phyloP scores from a whole-genome alignment of 2,329 filamentous ascomycete species.

The Tolypocladium cylindrosporum region DNA sequence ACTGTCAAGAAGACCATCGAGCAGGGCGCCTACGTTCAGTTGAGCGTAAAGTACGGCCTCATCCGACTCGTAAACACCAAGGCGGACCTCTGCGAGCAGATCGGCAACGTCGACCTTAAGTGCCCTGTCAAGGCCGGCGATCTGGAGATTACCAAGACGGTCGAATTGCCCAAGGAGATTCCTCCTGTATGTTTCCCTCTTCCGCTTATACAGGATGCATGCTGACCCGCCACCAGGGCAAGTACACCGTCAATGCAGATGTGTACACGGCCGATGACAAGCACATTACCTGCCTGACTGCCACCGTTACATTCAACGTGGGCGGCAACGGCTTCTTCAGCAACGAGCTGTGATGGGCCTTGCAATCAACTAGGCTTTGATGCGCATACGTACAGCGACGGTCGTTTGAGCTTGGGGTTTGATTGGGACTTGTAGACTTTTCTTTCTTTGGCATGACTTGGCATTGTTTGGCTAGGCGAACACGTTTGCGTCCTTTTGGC shows the following conservation, averaged over 20 bases:
- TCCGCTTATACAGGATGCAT: background rate
- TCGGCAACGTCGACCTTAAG: slow-evolving; percentile 75
- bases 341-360: slow-evolving; percentile 27
- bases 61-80: slow-evolving; percentile 78
- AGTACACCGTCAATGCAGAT: slow-evolving; percentile 81
- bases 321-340: slow-evolving; percentile 26
- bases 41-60: slow-evolving; percentile 88
- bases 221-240: slow-evolving; percentile 49
- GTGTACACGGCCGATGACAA: slow-evolving; percentile 64
- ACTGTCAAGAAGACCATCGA: slow-evolving; percentile 63
- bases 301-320: slow-evolving; percentile 52
- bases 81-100: slow-evolving; percentile 80
- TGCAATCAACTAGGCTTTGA: background rate
- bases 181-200: slow-evolving; percentile 59
- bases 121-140: slow-evolving; percentile 81
- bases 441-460: background rate
- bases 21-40: slow-evolving; percentile 68
- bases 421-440: background rate
- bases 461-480: background rate
- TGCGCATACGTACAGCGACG: background rate
- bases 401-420: background rate
- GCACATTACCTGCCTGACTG: slow-evolving; percentile 79
- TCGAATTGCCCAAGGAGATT: slow-evolving; percentile 77
- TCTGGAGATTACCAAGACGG: slow-evolving; percentile 64
- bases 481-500: background rate